A percentile compares a stretch with the other conserved stretches of the same genome.
Evolutionary conservation across 768 basidiomycete genomes (phyloP).

Genomic region (Hortiboletus campestris): DNA sequence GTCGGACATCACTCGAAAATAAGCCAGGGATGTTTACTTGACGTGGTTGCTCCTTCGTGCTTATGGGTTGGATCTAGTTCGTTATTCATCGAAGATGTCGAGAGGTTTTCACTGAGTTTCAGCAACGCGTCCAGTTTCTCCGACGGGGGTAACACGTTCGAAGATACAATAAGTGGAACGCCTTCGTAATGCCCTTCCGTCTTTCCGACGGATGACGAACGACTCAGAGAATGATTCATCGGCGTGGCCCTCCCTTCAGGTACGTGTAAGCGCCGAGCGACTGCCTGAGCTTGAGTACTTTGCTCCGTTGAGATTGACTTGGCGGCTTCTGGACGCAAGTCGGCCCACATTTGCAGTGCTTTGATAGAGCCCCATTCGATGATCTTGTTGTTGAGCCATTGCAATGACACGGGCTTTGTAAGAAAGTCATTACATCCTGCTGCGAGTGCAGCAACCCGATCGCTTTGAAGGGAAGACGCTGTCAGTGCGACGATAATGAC

Average conservation of each 20-base stretch:
- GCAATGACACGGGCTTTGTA: constrained; percentile 92
- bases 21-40: constrained; percentile 16
- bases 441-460: constrained; percentile 94
- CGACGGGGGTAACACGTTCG: constrained; percentile 12
- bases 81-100: constrained; percentile 13
- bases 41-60: constrained; percentile 27
- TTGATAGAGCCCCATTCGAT: constrained; percentile 99
- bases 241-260: constrained; percentile 46
- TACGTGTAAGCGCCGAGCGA: constrained; percentile 48
- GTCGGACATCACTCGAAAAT: neutral
- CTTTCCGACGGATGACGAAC: constrained; percentile 37
- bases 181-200: constrained; percentile 18
- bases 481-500: constrained; percentile 99
- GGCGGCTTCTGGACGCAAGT: constrained; percentile 62
- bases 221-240: constrained; percentile 33
- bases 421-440: constrained; percentile 99
- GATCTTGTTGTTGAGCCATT: constrained; percentile 97
- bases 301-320: constrained; percentile 47
- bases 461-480: constrained; percentile 90
- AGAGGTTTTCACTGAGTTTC: constrained; percentile 20
- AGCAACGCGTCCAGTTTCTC: constrained; percentile 27
- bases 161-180: constrained; percentile 16
- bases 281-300: constrained; percentile 45
- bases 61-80: constrained; percentile 1
- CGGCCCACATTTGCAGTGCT: constrained; percentile 90